phyloP scores from a whole-genome alignment of 768 basidiomycete genomes.

The Mycena albidolilacea region DNA sequence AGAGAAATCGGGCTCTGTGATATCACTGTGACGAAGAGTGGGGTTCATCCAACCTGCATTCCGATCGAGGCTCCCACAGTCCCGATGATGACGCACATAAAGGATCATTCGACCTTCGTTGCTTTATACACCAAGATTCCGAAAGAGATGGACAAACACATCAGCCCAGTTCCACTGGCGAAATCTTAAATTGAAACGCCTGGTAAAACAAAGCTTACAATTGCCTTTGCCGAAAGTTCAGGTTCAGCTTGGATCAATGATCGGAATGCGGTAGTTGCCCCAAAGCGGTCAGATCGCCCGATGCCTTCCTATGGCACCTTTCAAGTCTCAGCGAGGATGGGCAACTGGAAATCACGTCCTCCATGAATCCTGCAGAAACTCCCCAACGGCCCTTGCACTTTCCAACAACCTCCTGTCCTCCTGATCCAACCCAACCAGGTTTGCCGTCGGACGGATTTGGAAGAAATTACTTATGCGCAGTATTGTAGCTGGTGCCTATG shows the following conservation, averaged over 20 bases:
- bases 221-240: background rate
- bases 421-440: background rate
- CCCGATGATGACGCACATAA: constrained; percentile 18
- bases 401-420: background rate
- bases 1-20: constrained; percentile 22
- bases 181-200: background rate
- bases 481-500: background rate
- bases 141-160: background rate
- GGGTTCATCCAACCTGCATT: constrained; percentile 23
- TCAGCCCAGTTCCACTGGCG: constrained; percentile 1
- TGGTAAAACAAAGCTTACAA: background rate
- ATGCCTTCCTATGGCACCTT: background rate
- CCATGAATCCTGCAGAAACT: background rate
- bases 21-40: constrained; percentile 26
- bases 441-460: background rate
- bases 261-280: background rate
- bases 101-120: constrained; percentile 22
- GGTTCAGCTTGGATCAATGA: background rate
- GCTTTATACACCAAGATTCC: constrained; percentile 4
- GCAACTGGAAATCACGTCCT: background rate
- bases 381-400: background rate
- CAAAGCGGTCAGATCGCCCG: background rate
- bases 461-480: constrained; percentile 1
- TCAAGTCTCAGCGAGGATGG: background rate
- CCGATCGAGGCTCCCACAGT: constrained; percentile 11